phyloP scores from a whole-genome alignment of 1,284 basidiomycete genomes.

The Ustilago nuda region DNA sequence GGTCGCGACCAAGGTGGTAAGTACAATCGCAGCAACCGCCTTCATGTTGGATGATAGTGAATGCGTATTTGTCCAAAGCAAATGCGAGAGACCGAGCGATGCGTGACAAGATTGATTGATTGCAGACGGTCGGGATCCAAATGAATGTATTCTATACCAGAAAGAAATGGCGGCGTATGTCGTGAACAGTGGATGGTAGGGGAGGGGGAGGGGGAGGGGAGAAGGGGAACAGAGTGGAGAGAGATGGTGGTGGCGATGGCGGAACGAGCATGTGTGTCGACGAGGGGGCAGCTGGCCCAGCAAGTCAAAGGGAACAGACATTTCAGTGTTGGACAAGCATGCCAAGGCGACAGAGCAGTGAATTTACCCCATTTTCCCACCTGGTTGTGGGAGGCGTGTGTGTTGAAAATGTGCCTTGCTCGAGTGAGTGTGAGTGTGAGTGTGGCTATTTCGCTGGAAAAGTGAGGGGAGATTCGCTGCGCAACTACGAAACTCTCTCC shows the following conservation, averaged over 20 bases:
- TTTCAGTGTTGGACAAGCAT: constrained; percentile 25
- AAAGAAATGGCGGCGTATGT: constrained; percentile 5
- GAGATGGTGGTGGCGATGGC: constrained; percentile 14
- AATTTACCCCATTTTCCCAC: constrained; percentile 1
- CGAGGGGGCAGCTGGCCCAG: not conserved
- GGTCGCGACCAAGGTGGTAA: constrained; percentile 35
- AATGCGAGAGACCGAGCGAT: constrained; percentile 3
- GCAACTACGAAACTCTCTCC: constrained; percentile 21
- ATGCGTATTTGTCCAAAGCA: not conserved
- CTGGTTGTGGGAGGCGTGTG: not conserved
- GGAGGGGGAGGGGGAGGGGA: constrained; percentile 11
- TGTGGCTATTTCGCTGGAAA: not conserved
- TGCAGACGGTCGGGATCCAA: constrained; percentile 19
- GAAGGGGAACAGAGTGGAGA: constrained; percentile 1
- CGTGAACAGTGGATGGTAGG: not conserved
- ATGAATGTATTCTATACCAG: constrained; percentile 28
- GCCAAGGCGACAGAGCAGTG: constrained; percentile 4
- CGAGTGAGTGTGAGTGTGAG: not conserved
- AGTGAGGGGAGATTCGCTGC: constrained; percentile 5
- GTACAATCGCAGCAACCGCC: constrained; percentile 31
- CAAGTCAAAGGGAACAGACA: constrained; percentile 2
- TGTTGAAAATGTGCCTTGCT: not conserved
- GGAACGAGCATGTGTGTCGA: not conserved
- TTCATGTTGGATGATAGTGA: constrained; percentile 24
- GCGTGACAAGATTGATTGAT: constrained; percentile 12